Evolutionary conservation across 1,284 basidiomycete genomes (phyloP).

Genomic region (Irpex sp.): DNA sequence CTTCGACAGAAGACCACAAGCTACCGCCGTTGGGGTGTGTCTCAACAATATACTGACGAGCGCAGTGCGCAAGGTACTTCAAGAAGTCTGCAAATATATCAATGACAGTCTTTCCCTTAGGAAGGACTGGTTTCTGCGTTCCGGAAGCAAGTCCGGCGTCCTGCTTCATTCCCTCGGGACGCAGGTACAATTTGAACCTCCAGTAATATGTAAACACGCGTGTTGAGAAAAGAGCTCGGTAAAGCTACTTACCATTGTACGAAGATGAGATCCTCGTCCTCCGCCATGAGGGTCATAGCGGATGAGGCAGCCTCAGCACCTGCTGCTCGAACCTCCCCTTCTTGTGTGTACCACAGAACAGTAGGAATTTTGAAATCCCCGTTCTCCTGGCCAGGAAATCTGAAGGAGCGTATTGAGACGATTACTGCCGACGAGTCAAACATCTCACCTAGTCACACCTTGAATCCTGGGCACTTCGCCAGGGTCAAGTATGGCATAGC

Average conservation of each 20-base stretch:
- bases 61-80: conserved; percentile 43
- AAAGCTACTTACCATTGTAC: conserved; percentile 42
- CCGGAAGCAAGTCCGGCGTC: conserved; percentile 17
- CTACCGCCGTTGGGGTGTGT: conserved; percentile 38
- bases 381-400: conserved; percentile 33
- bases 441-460: conserved; percentile 38
- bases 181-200: conserved; percentile 60
- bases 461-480: conserved; percentile 44
- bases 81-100: conserved; percentile 56
- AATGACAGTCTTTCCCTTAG: conserved; percentile 39
- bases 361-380: conserved; percentile 49
- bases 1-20: conserved; percentile 34
- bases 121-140: conserved; percentile 40
- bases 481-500: conserved; percentile 43
- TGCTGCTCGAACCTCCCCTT: conserved; percentile 40
- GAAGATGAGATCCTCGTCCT: conserved; percentile 43
- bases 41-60: conserved; percentile 43
- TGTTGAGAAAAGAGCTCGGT: neutral
- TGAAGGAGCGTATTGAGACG: conserved; percentile 14
- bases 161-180: conserved; percentile 32
- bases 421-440: neutral
- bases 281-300: conserved; percentile 36
- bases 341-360: conserved; percentile 47
- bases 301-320: conserved; percentile 52
- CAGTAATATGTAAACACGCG: neutral